Conservation (phyloP, 352 stramenopile genomes). For the Pythium grandisporangium region DNA sequence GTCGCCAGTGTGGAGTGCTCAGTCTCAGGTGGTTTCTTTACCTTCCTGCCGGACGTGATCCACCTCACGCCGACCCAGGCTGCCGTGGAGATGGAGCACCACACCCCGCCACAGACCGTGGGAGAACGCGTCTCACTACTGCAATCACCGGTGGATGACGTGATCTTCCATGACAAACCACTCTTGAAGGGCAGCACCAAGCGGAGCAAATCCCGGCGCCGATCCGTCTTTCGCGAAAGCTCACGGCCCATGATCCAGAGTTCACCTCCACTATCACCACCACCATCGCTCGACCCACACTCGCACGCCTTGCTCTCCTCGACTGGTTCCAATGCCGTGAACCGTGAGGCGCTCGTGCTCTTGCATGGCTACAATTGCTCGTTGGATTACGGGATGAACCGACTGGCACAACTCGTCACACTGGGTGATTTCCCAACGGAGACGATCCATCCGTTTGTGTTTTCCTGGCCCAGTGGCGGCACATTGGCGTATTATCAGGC, state of each 20-base stretch:
- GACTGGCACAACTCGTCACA: slow-evolving; percentile 45
- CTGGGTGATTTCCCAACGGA: slow-evolving; percentile 55
- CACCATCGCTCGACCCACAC: background rate
- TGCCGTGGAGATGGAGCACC: slow-evolving; percentile 10
- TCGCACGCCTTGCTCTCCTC: background rate
- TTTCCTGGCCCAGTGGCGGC: slow-evolving; percentile 62
- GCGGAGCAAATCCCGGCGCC: slow-evolving; percentile 10
- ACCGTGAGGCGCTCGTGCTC: slow-evolving; percentile 40
- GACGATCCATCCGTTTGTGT: slow-evolving; percentile 65
- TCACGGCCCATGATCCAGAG: slow-evolving; percentile 10
- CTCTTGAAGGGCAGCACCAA: background rate
- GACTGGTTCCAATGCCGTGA: background rate
- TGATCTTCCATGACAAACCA: slow-evolving; percentile 35
- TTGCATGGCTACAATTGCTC: slow-evolving; percentile 69
- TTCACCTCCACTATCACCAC: too few species aligned
- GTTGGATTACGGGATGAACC: slow-evolving; percentile 52
- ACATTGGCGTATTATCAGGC: slow-evolving; percentile 46
- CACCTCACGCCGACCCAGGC: slow-evolving; percentile 28
- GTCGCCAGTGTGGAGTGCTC: slow-evolving; percentile 76
- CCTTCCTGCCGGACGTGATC: slow-evolving; percentile 41
- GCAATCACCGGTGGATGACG: slow-evolving; percentile 31
- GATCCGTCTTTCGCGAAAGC: slow-evolving; percentile 12
- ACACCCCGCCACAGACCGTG: slow-evolving; percentile 24
- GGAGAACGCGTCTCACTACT: slow-evolving; percentile 27
- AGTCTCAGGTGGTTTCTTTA: slow-evolving; percentile 66